phyloP scores from a whole-genome alignment of 2,329 filamentous ascomycete species.

The Magnaporthales sp. region DNA sequence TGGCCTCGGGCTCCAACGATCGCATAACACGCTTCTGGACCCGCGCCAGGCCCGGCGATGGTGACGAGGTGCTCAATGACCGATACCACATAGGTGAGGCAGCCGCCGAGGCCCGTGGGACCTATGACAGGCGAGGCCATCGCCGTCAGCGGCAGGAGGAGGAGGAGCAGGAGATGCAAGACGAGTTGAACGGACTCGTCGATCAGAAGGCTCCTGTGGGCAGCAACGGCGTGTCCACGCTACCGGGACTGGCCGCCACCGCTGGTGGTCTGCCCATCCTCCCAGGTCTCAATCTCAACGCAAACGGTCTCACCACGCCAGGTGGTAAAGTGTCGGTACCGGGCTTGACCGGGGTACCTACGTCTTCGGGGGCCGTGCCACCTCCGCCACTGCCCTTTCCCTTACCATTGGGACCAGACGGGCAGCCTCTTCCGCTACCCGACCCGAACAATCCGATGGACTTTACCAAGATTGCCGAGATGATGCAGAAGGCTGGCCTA shows the following conservation, averaged over 20 bases:
- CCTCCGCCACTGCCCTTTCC: constrained; percentile 42
- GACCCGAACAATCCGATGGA: constrained; percentile 53
- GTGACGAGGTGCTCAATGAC: constrained; percentile 76
- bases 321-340: constrained; percentile 19
- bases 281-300: constrained; percentile 47
- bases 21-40: constrained; percentile 97
- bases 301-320: constrained; percentile 14
- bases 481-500: constrained; percentile 58
- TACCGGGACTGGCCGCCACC: constrained; percentile 12
- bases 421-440: constrained; percentile 38
- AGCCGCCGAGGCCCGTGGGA: constrained; percentile 89
- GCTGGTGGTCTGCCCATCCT: constrained; percentile 46
- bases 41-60: constrained; percentile 77
- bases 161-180: constrained; percentile 87
- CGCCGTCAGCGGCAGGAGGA: constrained; percentile 78
- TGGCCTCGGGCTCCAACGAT: constrained; percentile 93
- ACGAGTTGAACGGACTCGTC: constrained; percentile 85
- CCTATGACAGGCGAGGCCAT: constrained; percentile 75
- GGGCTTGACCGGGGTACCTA: constrained; percentile 35
- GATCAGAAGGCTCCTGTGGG: constrained; percentile 59
- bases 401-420: constrained; percentile 33
- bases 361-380: constrained; percentile 14
- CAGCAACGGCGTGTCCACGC: not conserved
- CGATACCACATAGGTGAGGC: constrained; percentile 92
- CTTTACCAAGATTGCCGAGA: constrained; percentile 50